phyloP scores from a whole-genome alignment of 805 yeast species.

The Myxozyma monticola region DNA sequence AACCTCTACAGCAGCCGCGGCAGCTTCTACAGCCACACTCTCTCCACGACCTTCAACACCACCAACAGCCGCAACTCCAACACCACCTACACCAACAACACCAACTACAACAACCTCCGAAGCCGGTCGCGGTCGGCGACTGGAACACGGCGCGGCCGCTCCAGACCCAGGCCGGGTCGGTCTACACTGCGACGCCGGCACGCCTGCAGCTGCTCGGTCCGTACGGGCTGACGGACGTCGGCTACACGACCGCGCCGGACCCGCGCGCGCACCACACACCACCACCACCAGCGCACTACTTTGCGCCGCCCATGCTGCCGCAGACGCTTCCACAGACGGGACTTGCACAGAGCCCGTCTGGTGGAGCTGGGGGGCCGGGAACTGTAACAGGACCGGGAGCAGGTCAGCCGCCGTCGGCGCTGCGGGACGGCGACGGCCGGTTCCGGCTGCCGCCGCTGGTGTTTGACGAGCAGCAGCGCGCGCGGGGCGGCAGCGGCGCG shows the following conservation, averaged over 20 bases:
- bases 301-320: background rate
- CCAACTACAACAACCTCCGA: background rate
- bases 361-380: background rate
- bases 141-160: too few relatives aligned
- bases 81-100: slow-evolving; percentile 8
- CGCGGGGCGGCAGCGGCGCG: too few relatives aligned
- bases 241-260: too few relatives aligned
- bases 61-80: slow-evolving; percentile 3
- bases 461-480: too few relatives aligned
- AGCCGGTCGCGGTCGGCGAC: too few relatives aligned
- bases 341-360: slow-evolving; percentile 3
- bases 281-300: background rate
- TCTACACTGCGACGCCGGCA: too few relatives aligned
- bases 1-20: too few relatives aligned
- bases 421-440: slow-evolving; percentile 16
- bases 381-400: too few relatives aligned
- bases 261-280: background rate
- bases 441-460: slow-evolving; percentile 19
- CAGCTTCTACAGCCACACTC: slow-evolving; percentile 2
- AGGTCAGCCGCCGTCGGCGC: too few relatives aligned
- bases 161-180: too few relatives aligned
- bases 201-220: too few relatives aligned
- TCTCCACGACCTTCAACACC: slow-evolving; percentile 16
- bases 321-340: background rate
- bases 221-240: too few relatives aligned